Evolutionary conservation across 768 basidiomycete genomes (phyloP).

Genomic region (Lentinus brumalis): DNA sequence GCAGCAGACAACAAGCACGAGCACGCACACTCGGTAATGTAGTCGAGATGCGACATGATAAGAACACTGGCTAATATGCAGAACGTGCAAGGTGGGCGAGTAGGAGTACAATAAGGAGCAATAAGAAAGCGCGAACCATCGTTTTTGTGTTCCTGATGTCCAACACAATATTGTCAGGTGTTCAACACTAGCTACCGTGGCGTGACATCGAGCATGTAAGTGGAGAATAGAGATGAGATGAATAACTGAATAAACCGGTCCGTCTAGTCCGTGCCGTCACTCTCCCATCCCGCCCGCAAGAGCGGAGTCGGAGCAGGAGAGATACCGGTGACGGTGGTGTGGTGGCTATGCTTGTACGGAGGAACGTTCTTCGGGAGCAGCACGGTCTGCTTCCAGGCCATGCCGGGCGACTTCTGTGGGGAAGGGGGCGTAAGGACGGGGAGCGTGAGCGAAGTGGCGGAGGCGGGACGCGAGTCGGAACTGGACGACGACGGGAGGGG

Average conservation of each 20-base stretch:
- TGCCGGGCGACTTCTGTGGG: conserved; percentile 25
- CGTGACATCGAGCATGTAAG: background rate
- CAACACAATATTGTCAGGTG: conserved; percentile 20
- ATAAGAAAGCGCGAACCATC: conserved; percentile 22
- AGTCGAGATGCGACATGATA: background rate
- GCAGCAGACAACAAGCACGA: background rate
- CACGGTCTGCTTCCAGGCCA: conserved; percentile 28
- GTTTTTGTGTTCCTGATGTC: conserved; percentile 17
- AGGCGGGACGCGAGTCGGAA: conserved; percentile 4
- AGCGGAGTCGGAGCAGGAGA: conserved; percentile 22
- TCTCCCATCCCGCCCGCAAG: conserved; percentile 23
- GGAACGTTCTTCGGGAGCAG: conserved; percentile 22
- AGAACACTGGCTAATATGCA: conserved; percentile 1
- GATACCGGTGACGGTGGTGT: conserved; percentile 17
- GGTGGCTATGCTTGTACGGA: conserved; percentile 3
- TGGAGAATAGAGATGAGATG: background rate
- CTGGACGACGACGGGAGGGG: conserved; percentile 9
- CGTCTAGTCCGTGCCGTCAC: conserved; percentile 21
- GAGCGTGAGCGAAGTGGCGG: conserved; percentile 11
- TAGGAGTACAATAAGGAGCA: conserved; percentile 26
- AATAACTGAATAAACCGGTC: background rate
- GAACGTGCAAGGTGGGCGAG: conserved; percentile 11
- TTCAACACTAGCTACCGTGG: conserved; percentile 1
- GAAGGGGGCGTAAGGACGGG: conserved; percentile 3
- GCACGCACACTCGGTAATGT: background rate